These are phyloP conservation scores for Salix koriyanagi DNA, from an alignment of 345 rosid species.

Conservation along the genomic window DNA sequence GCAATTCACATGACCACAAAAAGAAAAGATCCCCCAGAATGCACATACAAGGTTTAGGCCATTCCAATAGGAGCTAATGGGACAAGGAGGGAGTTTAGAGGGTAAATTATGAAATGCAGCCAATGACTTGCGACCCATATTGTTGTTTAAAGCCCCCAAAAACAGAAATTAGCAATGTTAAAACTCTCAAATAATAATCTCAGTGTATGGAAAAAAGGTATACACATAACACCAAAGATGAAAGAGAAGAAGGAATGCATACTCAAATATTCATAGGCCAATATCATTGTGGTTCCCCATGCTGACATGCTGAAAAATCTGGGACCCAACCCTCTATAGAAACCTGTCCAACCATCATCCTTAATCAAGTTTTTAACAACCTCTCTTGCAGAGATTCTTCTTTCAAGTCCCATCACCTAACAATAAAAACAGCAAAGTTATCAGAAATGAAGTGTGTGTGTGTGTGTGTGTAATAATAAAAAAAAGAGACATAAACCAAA, in stretches of 20 bases:
- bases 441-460: background rate
- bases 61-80: background rate
- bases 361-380: constrained; percentile 66
- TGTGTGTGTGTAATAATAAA: no score
- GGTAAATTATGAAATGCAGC: background rate
- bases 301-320: constrained; percentile 98
- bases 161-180: background rate
- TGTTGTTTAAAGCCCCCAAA: background rate
- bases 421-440: constrained; percentile 7
- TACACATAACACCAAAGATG: background rate
- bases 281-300: constrained; percentile 98
- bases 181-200: background rate
- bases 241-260: constrained; percentile 33
- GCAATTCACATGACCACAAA: background rate
- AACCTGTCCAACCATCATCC: constrained; percentile 94
- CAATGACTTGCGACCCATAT: background rate
- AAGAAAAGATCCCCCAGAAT: background rate
- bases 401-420: constrained; percentile 85
- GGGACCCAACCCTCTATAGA: constrained; percentile 90
- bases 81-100: background rate
- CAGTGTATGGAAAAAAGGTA: background rate
- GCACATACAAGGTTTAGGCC: background rate
- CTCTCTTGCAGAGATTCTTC: constrained; percentile 60
- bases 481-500: background rate
- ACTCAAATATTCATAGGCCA: constrained; percentile 96